Conservation (phyloP, 2,329 filamentous ascomycete genomes). For the Pseudocercospora musae region DNA sequence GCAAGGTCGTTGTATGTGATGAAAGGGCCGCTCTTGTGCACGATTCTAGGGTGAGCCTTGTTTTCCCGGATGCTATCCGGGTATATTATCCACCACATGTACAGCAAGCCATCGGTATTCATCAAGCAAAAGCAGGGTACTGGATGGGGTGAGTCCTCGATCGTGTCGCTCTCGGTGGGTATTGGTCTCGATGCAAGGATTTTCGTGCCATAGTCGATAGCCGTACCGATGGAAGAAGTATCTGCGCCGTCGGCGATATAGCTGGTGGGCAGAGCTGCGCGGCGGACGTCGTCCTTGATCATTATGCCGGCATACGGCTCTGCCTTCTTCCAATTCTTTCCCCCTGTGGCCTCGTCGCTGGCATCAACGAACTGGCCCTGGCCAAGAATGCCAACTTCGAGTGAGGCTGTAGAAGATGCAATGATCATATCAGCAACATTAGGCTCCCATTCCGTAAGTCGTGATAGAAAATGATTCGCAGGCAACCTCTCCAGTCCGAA, state of each 20-base stretch:
- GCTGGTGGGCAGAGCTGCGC: constrained; percentile 65
- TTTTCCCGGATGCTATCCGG: constrained; percentile 74
- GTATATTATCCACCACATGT: constrained; percentile 89
- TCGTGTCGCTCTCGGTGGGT: constrained; percentile 59
- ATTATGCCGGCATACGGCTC: constrained; percentile 6
- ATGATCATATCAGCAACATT: constrained; percentile 78
- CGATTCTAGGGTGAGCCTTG: constrained; percentile 10
- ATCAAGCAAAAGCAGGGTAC: constrained; percentile 80
- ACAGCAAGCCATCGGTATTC: constrained; percentile 83
- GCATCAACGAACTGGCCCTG: constrained; percentile 57
- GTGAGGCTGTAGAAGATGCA: constrained; percentile 73
- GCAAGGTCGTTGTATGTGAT: constrained; percentile 5
- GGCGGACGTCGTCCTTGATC: constrained; percentile 69
- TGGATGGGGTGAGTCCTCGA: constrained; percentile 74
- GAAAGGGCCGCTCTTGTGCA: constrained; percentile 8
- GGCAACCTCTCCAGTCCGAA: constrained; percentile 56
- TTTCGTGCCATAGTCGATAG: constrained; percentile 62
- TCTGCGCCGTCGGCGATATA: constrained; percentile 66
- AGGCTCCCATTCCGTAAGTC: constrained; percentile 76
- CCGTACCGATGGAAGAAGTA: constrained; percentile 74
- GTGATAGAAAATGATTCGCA: constrained; percentile 73
- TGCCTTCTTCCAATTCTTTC: neutral
- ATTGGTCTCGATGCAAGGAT: constrained; percentile 26
- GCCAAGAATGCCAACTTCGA: constrained; percentile 75
- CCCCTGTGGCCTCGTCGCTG: neutral